These are phyloP conservation scores for Daedaleopsis sinensis DNA, from an alignment of 768 basidiomycete species.

Conservation along the genomic window DNA sequence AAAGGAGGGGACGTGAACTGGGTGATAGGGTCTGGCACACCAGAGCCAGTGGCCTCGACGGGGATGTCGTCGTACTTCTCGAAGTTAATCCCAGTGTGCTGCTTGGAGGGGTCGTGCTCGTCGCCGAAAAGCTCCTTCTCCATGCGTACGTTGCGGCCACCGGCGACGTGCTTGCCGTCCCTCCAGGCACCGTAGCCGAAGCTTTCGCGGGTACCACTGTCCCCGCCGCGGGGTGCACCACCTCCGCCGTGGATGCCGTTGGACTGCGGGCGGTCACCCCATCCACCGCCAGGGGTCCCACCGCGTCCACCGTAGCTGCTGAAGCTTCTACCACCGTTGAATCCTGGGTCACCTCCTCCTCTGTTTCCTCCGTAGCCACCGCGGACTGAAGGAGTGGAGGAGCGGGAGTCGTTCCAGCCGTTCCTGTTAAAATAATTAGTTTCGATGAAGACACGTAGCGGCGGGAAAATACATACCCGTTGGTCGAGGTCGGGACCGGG, in stretches of 20 bases:
- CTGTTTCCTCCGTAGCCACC: constrained; percentile 43
- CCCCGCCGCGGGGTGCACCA: constrained; percentile 31
- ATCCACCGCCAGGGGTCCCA: constrained; percentile 43
- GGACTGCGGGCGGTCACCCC: constrained; percentile 34
- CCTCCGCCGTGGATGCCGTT: constrained; percentile 25
- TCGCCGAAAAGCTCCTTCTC: constrained; percentile 98
- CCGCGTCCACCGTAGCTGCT: constrained; percentile 41
- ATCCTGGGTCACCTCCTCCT: constrained; percentile 37
- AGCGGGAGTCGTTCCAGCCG: constrained; percentile 77
- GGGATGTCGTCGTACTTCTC: constrained; percentile 99
- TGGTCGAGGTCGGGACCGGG: constrained; percentile 35
- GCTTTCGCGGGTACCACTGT: constrained; percentile 49
- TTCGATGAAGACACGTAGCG: constrained; percentile 21
- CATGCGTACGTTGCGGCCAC: constrained; percentile 79
- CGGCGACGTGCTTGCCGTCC: constrained; percentile 87
- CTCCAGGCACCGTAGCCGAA: constrained; percentile 81
- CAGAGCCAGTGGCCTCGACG: constrained; percentile 95
- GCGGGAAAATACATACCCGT: constrained; percentile 50
- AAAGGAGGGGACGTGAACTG: constrained; percentile 88
- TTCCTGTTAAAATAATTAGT: constrained; percentile 44
- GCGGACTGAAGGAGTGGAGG: constrained; percentile 57
- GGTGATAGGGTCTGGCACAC: constrained; percentile 93
- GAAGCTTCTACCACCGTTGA: constrained; percentile 39
- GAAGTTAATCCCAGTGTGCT: constrained; percentile 98
- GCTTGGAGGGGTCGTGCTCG: constrained; percentile 78